Evolutionary conservation across 805 yeast species (phyloP).

Genomic region (Pichia kluyveri): DNA sequence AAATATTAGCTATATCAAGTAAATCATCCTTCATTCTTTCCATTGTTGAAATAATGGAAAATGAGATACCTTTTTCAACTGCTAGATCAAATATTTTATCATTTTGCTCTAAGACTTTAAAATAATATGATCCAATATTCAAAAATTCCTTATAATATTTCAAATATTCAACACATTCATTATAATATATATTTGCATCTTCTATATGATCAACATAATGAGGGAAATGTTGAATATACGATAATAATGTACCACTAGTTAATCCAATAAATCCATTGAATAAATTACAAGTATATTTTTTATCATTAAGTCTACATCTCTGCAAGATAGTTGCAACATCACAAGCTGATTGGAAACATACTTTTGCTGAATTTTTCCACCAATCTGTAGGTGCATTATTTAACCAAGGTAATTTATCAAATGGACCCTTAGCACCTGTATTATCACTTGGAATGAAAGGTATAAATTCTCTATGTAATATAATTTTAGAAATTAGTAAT

Average conservation of each 20-base stretch:
- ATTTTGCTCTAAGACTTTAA: neutral
- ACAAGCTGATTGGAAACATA: neutral
- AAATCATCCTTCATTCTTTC: neutral
- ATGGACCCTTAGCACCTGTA: conserved; percentile 1
- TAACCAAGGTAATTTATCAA: conserved; percentile 1
- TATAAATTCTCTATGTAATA: neutral
- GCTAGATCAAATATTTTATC: conserved; percentile 3
- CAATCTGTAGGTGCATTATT: neutral
- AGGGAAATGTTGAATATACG: conserved; percentile 1
- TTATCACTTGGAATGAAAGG: conserved; percentile 2
- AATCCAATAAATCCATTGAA: conserved; percentile 1
- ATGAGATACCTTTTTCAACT: neutral
- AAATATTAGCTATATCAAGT: neutral
- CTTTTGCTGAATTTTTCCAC: neutral
- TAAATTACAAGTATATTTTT: neutral
- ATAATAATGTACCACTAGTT: neutral
- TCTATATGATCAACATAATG: neutral
- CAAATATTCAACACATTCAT: neutral
- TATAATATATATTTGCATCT: neutral
- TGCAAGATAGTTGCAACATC: neutral
- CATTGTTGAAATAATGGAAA: neutral
- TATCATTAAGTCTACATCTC: neutral
- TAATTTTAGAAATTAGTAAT: neutral
- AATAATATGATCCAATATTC: neutral
- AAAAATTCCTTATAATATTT: neutral